Conservation (phyloP, 2,329 filamentous ascomycete species). For the Sclerotiophoma versabilis region DNA sequence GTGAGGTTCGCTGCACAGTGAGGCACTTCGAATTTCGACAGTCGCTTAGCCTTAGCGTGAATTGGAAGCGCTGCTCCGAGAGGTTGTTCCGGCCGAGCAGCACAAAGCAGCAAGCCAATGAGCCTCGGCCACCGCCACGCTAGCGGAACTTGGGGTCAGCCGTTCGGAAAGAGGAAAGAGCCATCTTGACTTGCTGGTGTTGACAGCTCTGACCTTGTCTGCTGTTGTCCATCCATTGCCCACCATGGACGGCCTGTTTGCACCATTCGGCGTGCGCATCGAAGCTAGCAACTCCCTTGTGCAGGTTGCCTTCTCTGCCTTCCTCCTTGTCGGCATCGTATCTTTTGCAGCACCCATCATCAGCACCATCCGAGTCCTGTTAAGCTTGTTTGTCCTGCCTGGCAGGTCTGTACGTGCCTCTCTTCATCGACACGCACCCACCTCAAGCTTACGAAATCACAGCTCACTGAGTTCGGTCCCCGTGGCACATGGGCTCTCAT, state of each 20-base stretch:
- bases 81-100: constrained; percentile 1
- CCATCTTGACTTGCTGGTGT: not conserved
- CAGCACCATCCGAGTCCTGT: constrained; percentile 56
- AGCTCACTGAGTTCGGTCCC: constrained; percentile 87
- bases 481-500: constrained; percentile 94
- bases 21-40: constrained; percentile 21
- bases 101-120: constrained; percentile 6
- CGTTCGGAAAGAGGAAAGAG: not conserved
- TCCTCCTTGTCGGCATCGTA: constrained; percentile 41
- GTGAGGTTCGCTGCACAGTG: constrained; percentile 24
- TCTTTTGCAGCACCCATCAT: constrained; percentile 48
- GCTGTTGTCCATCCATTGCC: not conserved
- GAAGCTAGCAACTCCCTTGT: constrained; percentile 38
- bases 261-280: constrained; percentile 41
- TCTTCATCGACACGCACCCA: not conserved
- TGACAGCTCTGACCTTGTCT: not conserved
- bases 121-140: constrained; percentile 14
- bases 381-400: constrained; percentile 59
- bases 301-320: constrained; percentile 35
- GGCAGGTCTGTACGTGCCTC: constrained; percentile 53
- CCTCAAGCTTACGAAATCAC: not conserved
- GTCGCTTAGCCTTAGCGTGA: constrained; percentile 26
- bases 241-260: constrained; percentile 16
- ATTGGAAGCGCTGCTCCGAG: not conserved
- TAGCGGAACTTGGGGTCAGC: constrained; percentile 16